Percentiles rank a stretch among this genome's conserved stretches.
phyloP scores from a whole-genome alignment of 2,329 filamentous ascomycete species.

The Blastomyces parvus region DNA sequence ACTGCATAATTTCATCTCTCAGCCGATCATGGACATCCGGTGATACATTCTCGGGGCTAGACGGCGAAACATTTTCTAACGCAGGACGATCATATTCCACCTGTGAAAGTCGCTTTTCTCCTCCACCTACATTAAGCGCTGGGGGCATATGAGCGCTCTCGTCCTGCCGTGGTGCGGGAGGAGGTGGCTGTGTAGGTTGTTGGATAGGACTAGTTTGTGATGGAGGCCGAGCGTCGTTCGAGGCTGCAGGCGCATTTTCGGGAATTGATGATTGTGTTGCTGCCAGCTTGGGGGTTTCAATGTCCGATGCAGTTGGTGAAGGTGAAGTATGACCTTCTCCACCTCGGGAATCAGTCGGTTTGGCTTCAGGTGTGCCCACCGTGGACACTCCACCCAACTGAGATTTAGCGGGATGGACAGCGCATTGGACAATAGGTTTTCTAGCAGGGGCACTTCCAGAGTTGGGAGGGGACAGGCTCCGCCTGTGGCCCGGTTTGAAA shows the following conservation, averaged over 20 bases:
- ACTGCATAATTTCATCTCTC: slow-evolving; percentile 41
- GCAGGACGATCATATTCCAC: slow-evolving; percentile 12
- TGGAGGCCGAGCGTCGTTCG: background rate
- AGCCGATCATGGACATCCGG: slow-evolving; percentile 36
- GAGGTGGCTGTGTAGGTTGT: slow-evolving; percentile 14
- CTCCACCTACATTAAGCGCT: background rate
- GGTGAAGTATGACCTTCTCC: background rate
- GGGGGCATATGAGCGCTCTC: slow-evolving; percentile 15
- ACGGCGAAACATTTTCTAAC: slow-evolving; percentile 27
- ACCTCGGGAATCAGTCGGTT: background rate
- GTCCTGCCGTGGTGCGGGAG: slow-evolving; percentile 29
- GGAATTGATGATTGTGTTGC: background rate
- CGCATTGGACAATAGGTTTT: slow-evolving; percentile 44
- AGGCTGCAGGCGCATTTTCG: background rate
- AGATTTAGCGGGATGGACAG: slow-evolving; percentile 30
- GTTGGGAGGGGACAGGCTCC: slow-evolving; percentile 50
- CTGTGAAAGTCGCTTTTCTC: background rate
- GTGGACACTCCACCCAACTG: slow-evolving; percentile 33
- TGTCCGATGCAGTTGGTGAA: background rate
- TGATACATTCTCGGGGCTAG: slow-evolving; percentile 29
- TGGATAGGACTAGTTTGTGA: background rate
- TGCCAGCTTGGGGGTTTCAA: background rate
- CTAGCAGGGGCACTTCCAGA: slow-evolving; percentile 53
- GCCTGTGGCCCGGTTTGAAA: slow-evolving; percentile 47
- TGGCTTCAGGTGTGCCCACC: background rate